Evolutionary conservation across 2,329 filamentous ascomycete species (phyloP).

Genomic region (Botrytis paeoniae): DNA sequence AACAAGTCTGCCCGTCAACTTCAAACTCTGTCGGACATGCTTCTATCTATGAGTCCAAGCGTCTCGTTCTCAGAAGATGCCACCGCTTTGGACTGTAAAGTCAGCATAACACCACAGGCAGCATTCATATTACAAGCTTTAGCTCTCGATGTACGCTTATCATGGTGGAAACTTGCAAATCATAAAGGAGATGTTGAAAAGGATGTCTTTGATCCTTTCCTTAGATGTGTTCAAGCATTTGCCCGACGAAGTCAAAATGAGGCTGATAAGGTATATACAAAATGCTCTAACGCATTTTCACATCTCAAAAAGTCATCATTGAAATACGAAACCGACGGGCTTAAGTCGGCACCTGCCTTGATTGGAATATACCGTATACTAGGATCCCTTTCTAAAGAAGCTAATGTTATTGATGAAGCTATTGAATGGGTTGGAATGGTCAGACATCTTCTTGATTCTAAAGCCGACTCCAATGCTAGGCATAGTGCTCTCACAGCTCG

Average conservation of each 20-base stretch:
- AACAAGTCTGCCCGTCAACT: conserved; percentile 63
- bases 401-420: conserved; percentile 49
- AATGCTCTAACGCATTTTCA: conserved; percentile 27
- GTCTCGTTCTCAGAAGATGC: conserved; percentile 62
- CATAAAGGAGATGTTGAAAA: conserved; percentile 59
- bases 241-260: conserved; percentile 46
- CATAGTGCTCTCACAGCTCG: conserved; percentile 53
- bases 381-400: conserved; percentile 48
- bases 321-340: conserved; percentile 25
- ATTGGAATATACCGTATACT: conserved; percentile 47
- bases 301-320: conserved; percentile 27
- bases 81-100: conserved; percentile 49
- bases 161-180: conserved; percentile 62
- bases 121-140: conserved; percentile 63
- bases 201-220: conserved; percentile 64
- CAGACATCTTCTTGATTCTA: conserved; percentile 26
- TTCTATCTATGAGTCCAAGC: conserved; percentile 65
- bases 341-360: conserved; percentile 23
- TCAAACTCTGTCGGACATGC: conserved; percentile 60
- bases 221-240: conserved; percentile 61
- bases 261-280: conserved; percentile 27
- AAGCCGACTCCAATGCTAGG: conserved; percentile 34
- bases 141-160: conserved; percentile 58
- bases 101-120: conserved; percentile 54
- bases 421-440: conserved; percentile 53